phyloP scores from a whole-genome alignment of 306 rosid species.

The Trichosanthes truncata region DNA sequence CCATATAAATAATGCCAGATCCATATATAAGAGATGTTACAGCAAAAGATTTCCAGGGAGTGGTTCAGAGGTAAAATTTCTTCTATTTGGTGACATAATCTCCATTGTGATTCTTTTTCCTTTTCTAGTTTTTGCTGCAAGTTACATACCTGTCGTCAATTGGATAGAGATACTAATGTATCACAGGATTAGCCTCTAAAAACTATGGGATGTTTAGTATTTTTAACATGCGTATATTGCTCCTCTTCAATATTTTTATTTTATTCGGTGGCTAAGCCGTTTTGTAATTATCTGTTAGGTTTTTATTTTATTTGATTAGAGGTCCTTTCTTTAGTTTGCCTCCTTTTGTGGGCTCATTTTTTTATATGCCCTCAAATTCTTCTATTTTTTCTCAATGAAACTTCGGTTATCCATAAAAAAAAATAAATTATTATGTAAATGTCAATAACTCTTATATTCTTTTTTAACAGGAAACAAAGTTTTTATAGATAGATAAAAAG shows the following conservation, averaged over 20 bases:
- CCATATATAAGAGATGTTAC: conserved; percentile 80
- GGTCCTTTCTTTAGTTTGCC: too few relatives aligned
- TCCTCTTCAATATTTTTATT: neutral
- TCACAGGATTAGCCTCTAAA: neutral
- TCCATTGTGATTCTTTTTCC: neutral
- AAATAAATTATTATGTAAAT: neutral
- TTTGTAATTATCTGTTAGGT: too few relatives aligned
- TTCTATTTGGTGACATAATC: conserved; percentile 4
- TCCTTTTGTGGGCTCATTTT: too few relatives aligned
- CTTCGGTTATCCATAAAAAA: too few relatives aligned
- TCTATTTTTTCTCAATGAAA: too few relatives aligned
- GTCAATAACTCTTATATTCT: neutral
- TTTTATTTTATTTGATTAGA: too few relatives aligned
- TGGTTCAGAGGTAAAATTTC: conserved; percentile 72
- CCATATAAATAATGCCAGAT: conserved; percentile 63
- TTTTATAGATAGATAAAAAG: too few relatives aligned
- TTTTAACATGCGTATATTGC: neutral
- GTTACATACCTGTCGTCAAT: neutral
- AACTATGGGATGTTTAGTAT: neutral
- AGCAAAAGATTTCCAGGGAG: conserved; percentile 63
- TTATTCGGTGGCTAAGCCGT: too few relatives aligned
- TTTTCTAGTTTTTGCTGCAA: neutral
- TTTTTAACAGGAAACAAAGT: too few relatives aligned
- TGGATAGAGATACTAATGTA: neutral
- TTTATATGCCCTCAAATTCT: too few relatives aligned